phyloP scores from a whole-genome alignment of 106 monocot genomes.

The Apostasia shenzhenica region DNA sequence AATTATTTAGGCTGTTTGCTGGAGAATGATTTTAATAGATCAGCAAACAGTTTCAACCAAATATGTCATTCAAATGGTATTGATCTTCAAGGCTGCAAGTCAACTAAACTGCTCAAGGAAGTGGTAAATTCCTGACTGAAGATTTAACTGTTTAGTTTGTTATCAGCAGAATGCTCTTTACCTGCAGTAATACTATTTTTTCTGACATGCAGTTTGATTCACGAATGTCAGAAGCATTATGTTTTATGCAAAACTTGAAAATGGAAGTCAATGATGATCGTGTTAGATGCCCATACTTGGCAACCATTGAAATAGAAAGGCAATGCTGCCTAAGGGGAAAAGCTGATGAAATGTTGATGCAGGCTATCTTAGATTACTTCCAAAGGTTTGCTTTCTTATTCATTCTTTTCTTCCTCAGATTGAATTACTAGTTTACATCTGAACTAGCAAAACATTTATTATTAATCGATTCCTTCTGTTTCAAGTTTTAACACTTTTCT shows the following conservation, averaged over 20 bases:
- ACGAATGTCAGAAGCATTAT: constrained; percentile 65
- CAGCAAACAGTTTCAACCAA: constrained; percentile 9
- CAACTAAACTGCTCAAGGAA: constrained; percentile 40
- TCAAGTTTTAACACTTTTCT: too few relatives aligned
- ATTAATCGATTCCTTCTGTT: too few relatives aligned
- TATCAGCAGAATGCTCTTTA: too few relatives aligned
- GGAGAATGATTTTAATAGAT: constrained; percentile 61
- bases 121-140: constrained; percentile 30
- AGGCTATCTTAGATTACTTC: constrained; percentile 68
- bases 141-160: not conserved
- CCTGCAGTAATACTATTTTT: not conserved
- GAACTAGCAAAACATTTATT: too few relatives aligned
- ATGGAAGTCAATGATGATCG: constrained; percentile 27
- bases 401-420: constrained; percentile 1
- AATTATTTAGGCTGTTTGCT: constrained; percentile 82
- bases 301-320: constrained; percentile 81
- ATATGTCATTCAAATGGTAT: constrained; percentile 12
- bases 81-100: constrained; percentile 24
- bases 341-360: constrained; percentile 42
- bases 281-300: constrained; percentile 79
- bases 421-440: not conserved
- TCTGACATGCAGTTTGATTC: constrained; percentile 61
- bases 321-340: constrained; percentile 46
- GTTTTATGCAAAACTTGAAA: constrained; percentile 59
- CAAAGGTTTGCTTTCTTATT: constrained; percentile 49